Conservation (phyloP, 768 basidiomycete species). For the Fistulinella prunicolor region DNA sequence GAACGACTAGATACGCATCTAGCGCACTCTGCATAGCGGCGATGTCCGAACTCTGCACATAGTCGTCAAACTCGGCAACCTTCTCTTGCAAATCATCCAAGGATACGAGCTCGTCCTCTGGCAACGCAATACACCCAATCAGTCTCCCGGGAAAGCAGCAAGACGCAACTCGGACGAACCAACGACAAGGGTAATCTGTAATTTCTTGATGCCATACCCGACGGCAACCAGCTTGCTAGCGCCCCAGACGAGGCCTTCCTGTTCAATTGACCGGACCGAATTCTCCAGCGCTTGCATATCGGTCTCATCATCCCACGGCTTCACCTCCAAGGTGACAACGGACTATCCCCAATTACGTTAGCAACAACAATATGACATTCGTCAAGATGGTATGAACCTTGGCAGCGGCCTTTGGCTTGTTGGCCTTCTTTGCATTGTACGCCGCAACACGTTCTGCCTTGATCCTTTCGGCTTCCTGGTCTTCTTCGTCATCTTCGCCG, state of each 20-base stretch:
- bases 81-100: constrained; percentile 92
- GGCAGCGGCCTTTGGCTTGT: constrained; percentile 82
- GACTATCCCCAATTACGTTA: constrained; percentile 57
- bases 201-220: constrained; percentile 92
- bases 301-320: constrained; percentile 99
- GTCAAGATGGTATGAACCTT: constrained; percentile 53
- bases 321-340: constrained; percentile 96
- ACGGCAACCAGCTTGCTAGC: constrained; percentile 88
- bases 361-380: constrained; percentile 6
- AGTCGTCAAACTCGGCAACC: constrained; percentile 80
- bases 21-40: constrained; percentile 87
- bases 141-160: neutral
- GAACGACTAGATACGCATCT: neutral
- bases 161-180: constrained; percentile 35
- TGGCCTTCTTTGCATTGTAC: constrained; percentile 91
- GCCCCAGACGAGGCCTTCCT: constrained; percentile 95
- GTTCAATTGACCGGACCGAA: constrained; percentile 79
- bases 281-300: constrained; percentile 89
- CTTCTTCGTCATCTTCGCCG: constrained; percentile 79
- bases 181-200: constrained; percentile 67
- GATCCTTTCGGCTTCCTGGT: constrained; percentile 80
- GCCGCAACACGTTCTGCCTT: constrained; percentile 92
- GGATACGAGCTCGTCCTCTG: constrained; percentile 95
- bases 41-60: constrained; percentile 87
- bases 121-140: neutral